Evolutionary conservation across 129 eudicot genomes (phyloP).

Genomic region (Saposhnikovia divaricata): DNA sequence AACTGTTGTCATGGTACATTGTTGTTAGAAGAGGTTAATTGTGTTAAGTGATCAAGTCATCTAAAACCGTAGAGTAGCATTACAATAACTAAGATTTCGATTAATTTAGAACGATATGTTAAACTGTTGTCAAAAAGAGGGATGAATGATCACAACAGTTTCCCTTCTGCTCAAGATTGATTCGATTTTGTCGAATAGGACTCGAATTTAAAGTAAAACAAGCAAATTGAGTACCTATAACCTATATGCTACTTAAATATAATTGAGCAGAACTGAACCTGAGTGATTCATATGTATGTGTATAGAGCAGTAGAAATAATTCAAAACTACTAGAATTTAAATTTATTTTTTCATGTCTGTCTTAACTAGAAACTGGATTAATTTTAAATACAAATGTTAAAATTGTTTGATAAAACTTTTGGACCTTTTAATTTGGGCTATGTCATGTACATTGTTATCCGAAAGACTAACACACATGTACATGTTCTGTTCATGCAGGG

Average conservation of each 20-base stretch:
- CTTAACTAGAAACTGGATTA: not conserved
- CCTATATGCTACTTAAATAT: too few species aligned
- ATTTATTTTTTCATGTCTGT: not conserved
- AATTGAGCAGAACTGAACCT: too few species aligned
- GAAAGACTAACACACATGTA: not conserved
- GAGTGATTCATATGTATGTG: not conserved
- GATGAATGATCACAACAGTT: not conserved
- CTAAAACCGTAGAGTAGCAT: too few species aligned
- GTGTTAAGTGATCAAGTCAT: too few species aligned
- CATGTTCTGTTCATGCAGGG: slow-evolving; percentile 33
- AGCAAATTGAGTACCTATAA: not conserved
- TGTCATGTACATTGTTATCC: not conserved
- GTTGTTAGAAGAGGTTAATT: too few species aligned
- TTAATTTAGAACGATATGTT: not conserved
- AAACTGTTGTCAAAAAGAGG: not conserved
- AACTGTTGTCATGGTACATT: not conserved
- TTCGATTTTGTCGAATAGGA: not conserved
- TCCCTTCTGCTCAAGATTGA: not conserved
- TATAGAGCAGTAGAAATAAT: not conserved
- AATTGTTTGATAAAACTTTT: not conserved
- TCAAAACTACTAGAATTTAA: not conserved
- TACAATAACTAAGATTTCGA: too few species aligned
- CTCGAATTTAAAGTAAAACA: not conserved
- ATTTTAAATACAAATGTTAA: not conserved
- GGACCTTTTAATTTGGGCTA: not conserved